phyloP scores from a whole-genome alignment of 1,284 basidiomycete species.

The Leucoagaricus sp. region DNA sequence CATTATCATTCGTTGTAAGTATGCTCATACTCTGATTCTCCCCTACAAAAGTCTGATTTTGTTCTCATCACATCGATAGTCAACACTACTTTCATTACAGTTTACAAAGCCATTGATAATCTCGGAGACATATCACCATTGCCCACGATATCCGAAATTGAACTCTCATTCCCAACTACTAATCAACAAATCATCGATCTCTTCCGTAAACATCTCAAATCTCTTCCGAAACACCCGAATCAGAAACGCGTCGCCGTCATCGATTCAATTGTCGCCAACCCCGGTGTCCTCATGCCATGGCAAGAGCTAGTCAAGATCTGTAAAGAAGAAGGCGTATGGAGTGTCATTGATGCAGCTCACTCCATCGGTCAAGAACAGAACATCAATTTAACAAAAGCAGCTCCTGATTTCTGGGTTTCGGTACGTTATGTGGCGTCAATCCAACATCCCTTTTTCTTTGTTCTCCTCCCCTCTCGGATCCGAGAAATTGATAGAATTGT shows the following conservation, averaged over 20 bases:
- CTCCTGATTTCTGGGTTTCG: slow-evolving; percentile 82
- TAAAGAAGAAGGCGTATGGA: slow-evolving; percentile 66
- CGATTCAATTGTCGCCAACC: slow-evolving; percentile 72
- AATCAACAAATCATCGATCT: slow-evolving; percentile 57
- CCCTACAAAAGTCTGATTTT: not conserved
- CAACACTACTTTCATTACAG: slow-evolving; percentile 67
- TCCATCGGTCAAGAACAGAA: slow-evolving; percentile 70
- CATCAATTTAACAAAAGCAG: slow-evolving; percentile 57
- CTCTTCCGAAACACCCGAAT: slow-evolving; percentile 18
- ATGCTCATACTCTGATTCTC: not conserved
- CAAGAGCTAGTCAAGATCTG: slow-evolving; percentile 72
- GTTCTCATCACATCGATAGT: slow-evolving; percentile 37
- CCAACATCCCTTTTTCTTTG: not conserved
- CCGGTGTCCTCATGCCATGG: slow-evolving; percentile 82
- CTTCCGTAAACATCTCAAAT: slow-evolving; percentile 49
- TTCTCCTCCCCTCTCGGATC: not conserved
- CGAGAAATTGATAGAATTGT: not conserved
- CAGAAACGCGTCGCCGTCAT: slow-evolving; percentile 72
- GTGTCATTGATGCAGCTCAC: slow-evolving; percentile 84
- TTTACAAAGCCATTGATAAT: slow-evolving; percentile 59
- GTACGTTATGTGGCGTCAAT: too few species aligned
- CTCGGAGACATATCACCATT: slow-evolving; percentile 59
- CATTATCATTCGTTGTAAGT: slow-evolving; percentile 45
- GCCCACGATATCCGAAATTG: slow-evolving; percentile 52
- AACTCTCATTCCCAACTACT: slow-evolving; percentile 64